Conservation (phyloP, 2,329 filamentous ascomycete species). For the Leptographium procerum region DNA sequence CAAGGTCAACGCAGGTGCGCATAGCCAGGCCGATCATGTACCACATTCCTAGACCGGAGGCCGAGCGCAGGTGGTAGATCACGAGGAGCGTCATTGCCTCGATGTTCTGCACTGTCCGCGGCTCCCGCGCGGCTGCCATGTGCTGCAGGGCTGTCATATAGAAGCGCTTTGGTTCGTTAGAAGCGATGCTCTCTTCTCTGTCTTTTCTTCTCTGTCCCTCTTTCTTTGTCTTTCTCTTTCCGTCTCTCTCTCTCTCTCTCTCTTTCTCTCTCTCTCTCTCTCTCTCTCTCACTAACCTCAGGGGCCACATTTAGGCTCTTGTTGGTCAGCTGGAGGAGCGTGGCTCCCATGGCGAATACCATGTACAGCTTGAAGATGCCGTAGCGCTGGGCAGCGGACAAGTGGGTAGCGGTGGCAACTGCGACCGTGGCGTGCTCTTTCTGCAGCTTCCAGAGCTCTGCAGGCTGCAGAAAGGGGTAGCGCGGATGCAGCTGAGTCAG, state of each 20-base stretch:
- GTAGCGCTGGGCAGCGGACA: slow-evolving; percentile 23
- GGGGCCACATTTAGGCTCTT: slow-evolving; percentile 12
- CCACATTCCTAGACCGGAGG: slow-evolving; percentile 39
- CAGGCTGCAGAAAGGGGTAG: slow-evolving; percentile 37
- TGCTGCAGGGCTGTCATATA: slow-evolving; percentile 39
- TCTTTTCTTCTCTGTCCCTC: too few species aligned
- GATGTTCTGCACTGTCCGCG: slow-evolving; percentile 37
- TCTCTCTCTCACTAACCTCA: background rate
- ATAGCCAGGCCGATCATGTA: slow-evolving; percentile 43
- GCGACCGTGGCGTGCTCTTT: slow-evolving; percentile 24
- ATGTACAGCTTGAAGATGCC: slow-evolving; percentile 39
- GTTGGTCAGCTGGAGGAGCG: slow-evolving; percentile 34
- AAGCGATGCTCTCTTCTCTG: background rate
- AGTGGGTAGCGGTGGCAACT: slow-evolving; percentile 24
- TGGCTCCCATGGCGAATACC: slow-evolving; percentile 39
- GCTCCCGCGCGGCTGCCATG: slow-evolving; percentile 34
- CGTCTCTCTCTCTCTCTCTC: background rate
- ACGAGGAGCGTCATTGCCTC: slow-evolving; percentile 40
- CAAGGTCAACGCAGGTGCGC: slow-evolving; percentile 40
- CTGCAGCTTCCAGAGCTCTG: slow-evolving; percentile 32
- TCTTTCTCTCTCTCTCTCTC: background rate
- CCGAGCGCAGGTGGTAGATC: slow-evolving; percentile 37
- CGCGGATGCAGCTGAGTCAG: slow-evolving; percentile 23
- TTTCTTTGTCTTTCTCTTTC: background rate
- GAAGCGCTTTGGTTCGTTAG: slow-evolving; percentile 24